Percentiles rank a stretch among this genome's conserved stretches.
These are phyloP conservation scores for Saturnispora sanitii DNA, from an alignment of 805 yeast genomes.

Conservation along the genomic window DNA sequence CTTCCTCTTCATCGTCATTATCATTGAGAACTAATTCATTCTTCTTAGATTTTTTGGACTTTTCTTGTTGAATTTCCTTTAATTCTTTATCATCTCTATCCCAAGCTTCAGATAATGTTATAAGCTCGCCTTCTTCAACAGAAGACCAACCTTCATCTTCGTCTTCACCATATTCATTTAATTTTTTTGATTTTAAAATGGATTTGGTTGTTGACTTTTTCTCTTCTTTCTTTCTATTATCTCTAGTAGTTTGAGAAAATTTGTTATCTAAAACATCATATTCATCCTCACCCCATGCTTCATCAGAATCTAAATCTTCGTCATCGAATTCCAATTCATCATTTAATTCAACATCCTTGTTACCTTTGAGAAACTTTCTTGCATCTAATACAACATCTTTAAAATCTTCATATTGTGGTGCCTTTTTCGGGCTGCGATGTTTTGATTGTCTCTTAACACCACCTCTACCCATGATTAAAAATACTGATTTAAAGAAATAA, in stretches of 20 bases:
- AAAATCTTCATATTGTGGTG: conserved; percentile 13
- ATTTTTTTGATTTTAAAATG: conserved; percentile 10
- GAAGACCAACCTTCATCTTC: conserved; percentile 61
- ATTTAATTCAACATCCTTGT: conserved; percentile 9
- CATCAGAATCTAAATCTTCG: conserved; percentile 54
- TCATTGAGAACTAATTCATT: conserved; percentile 16
- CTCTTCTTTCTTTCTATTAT: conserved; percentile 22
- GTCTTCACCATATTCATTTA: conserved; percentile 31
- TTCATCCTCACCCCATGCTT: conserved; percentile 76
- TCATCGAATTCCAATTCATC: conserved; percentile 29
- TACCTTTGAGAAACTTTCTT: conserved; percentile 19
- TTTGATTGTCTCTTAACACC: conserved; percentile 1
- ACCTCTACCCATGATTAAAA: not conserved
- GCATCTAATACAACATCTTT: conserved; percentile 27
- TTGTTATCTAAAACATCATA: conserved; percentile 52
- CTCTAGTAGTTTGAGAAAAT: conserved; percentile 61
- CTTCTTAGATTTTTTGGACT: conserved; percentile 9
- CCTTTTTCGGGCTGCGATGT: not conserved
- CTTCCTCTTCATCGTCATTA: conserved; percentile 21
- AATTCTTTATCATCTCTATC: conserved; percentile 58
- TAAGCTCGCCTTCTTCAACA: conserved; percentile 65
- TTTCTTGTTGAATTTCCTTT: conserved; percentile 1
- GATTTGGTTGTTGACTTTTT: not conserved
- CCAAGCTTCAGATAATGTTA: conserved; percentile 83
- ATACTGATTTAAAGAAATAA: no score